phyloP scores from a whole-genome alignment of 2,329 filamentous ascomycete genomes.

The Beauveria scarabaeidicola region DNA sequence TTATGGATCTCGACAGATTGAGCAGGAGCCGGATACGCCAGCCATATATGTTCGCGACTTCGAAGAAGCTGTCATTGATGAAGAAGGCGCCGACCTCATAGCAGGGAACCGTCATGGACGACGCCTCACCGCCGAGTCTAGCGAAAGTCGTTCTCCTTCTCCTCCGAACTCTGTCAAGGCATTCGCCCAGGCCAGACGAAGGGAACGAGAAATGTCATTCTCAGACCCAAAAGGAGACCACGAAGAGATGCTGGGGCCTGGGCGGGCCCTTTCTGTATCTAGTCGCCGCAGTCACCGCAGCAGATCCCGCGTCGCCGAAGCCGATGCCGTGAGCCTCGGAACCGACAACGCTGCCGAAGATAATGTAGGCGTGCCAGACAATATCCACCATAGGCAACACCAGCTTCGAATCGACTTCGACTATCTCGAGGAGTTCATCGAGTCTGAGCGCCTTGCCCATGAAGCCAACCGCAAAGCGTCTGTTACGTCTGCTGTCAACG shows the following conservation, averaged over 20 bases:
- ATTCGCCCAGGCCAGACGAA: conserved; percentile 82
- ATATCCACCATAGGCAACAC: conserved; percentile 46
- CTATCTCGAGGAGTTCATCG: conserved; percentile 84
- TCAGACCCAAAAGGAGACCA: conserved; percentile 37
- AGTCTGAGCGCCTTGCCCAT: conserved; percentile 44
- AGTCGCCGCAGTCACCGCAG: conserved; percentile 54
- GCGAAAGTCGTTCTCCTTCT: conserved; percentile 62
- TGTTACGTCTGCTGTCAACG: conserved; percentile 25
- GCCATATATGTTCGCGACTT: conserved; percentile 64
- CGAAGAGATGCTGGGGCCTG: conserved; percentile 52
- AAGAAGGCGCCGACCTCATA: conserved; percentile 57
- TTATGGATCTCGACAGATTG: conserved; percentile 43
- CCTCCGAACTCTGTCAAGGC: conserved; percentile 97
- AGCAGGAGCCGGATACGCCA: conserved; percentile 27
- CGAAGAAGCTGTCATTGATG: conserved; percentile 68
- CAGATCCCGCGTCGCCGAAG: conserved; percentile 51
- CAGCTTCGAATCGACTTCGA: conserved; percentile 87
- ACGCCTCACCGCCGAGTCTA: conserved; percentile 48
- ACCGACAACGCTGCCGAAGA: conserved; percentile 69
- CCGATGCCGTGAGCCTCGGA: conserved; percentile 52
- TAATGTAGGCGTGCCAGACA: conserved; percentile 81
- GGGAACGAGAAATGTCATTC: conserved; percentile 62
- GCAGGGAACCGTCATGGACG: conserved; percentile 37
- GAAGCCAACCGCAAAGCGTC: conserved; percentile 42
- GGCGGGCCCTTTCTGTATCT: conserved; percentile 61